Evolutionary conservation across 2,329 filamentous ascomycete species (phyloP), one percentile per base, ranked within the genome.

Genomic region (Ophiocordyceps polyrhachis-furcata): DNA sequence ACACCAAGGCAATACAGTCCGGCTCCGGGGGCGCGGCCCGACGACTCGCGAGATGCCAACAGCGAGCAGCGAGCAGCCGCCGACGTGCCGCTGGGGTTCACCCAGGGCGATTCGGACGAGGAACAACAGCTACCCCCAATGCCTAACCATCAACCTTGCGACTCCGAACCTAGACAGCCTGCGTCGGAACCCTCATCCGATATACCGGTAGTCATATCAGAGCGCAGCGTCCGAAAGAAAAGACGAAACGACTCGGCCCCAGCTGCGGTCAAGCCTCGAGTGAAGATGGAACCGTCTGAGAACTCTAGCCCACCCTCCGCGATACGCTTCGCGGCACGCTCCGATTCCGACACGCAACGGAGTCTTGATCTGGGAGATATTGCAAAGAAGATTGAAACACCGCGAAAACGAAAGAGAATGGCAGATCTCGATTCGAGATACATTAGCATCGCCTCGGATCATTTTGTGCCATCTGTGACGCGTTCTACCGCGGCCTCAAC

Each of bases 301-400:
- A 46, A 49, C 25, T 59, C 56, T 4, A 62, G 59, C 40, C 59
- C 58, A 19, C 20, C 52, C 15, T 45, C 52, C 2, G 42, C 47
- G 4, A 50, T 50, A 2, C 48, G 52, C 8, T 47, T 46, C 41
- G 48, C 48, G 8, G 47, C 67, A 2, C 48, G 52, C 11, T 47
- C 46, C 41, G 48, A 48, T 7, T 47, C 67, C 47, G 52, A 59
- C 19, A 62, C 66, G 1, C 63, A 71, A 38, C 75, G 77, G 44
- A 81, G 74, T 45, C 65, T 81, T 43, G 77, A 82, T 53, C 62
- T 81, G 1, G 62, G 57, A 14, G 56, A 61, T 15, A 57, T 59
- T 37, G 55, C 49, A 9, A 55, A 58, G 29, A 54, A 45, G 37
- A 51, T 63, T n/a, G 50, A 52, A 21, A 65, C 62, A 1, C 62